A percentile compares a stretch with the other conserved stretches of the same genome.
These are phyloP conservation scores for Morella rubra DNA, from an alignment of 306 rosid species.

Conservation along the genomic window DNA sequence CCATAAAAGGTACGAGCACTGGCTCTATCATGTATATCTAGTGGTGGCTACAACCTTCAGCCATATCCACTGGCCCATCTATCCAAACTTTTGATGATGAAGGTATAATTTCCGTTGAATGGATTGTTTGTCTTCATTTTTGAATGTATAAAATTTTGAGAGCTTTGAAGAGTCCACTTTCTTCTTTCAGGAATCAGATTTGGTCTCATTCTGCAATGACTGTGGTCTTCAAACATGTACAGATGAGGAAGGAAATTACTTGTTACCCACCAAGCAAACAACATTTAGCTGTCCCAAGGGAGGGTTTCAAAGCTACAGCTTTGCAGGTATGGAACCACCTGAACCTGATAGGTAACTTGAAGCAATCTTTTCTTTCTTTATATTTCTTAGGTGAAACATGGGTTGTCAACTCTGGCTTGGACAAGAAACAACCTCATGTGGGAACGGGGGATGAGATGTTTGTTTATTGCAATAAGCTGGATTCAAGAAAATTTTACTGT, in stretches of 20 bases:
- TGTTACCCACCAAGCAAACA: conserved; percentile 71
- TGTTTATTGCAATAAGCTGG: too few species aligned
- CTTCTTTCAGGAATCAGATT: conserved; percentile 64
- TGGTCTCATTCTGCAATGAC: conserved; percentile 60
- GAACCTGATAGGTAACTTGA: conserved; percentile 33
- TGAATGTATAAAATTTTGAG: neutral
- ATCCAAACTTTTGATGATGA: conserved; percentile 66
- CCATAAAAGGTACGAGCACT: conserved; percentile 59
- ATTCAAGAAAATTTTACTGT: too few species aligned
- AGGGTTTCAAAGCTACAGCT: conserved; percentile 46
- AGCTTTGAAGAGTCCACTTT: neutral
- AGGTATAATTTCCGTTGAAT: conserved; percentile 49
- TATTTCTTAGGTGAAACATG: neutral
- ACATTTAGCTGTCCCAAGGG: conserved; percentile 62
- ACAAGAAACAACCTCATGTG: too few species aligned
- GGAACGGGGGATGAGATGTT: too few species aligned
- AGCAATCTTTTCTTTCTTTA: neutral
- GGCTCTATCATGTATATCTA: conserved; percentile 74
- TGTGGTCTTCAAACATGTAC: conserved; percentile 59
- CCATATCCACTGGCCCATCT: conserved; percentile 68
- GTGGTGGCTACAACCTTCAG: conserved; percentile 83
- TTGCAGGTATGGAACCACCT: conserved; percentile 58
- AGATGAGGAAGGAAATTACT: conserved; percentile 66
- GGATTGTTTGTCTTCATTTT: neutral
- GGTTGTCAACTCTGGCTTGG: too few species aligned